Percentiles rank a stretch among this genome's conserved stretches.
These are phyloP conservation scores for Calonectria fujianensis DNA, from an alignment of 2,329 filamentous ascomycete species.

Conservation along the genomic window DNA sequence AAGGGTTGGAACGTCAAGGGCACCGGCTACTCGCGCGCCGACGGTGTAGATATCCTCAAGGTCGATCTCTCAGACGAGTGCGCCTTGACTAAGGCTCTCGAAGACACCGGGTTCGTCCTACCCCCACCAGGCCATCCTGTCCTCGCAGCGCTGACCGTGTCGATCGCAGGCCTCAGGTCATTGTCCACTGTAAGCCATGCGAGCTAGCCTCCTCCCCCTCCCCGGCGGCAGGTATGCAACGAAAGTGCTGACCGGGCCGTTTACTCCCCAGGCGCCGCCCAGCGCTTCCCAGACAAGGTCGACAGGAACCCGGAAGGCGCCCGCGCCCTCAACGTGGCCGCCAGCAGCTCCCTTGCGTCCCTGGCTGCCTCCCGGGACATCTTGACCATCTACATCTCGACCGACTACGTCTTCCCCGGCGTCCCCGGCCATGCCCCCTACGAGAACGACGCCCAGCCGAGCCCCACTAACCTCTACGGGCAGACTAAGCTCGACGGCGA, in stretches of 20 bases:
- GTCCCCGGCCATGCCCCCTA: slow-evolving; percentile 89
- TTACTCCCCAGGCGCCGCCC: slow-evolving; percentile 80
- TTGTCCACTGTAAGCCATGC: slow-evolving; percentile 84
- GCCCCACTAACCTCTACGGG: slow-evolving; percentile 85
- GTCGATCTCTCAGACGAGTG: slow-evolving; percentile 69
- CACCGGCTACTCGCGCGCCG: slow-evolving; percentile 83
- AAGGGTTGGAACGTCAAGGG: slow-evolving; percentile 80
- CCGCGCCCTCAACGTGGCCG: slow-evolving; percentile 82
- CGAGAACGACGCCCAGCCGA: slow-evolving; percentile 76
- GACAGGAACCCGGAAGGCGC: slow-evolving; percentile 86
- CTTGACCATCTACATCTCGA: slow-evolving; percentile 86
- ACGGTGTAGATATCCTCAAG: slow-evolving; percentile 80
- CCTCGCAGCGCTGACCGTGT: slow-evolving; percentile 32
- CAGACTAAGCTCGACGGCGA: slow-evolving; percentile 78
- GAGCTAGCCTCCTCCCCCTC: not conserved
- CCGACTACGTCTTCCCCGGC: slow-evolving; percentile 87
- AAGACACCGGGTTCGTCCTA: slow-evolving; percentile 70
- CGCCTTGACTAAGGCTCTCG: slow-evolving; percentile 70
- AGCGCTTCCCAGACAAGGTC: slow-evolving; percentile 91
- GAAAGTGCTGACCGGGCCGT: slow-evolving; percentile 44
- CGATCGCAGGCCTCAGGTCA: slow-evolving; percentile 78
- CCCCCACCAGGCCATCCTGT: not conserved
- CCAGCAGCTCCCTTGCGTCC: slow-evolving; percentile 79
- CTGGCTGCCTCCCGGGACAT: slow-evolving; percentile 78
- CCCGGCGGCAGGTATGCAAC: slow-evolving; percentile 7